Percentiles rank a stretch among this genome's conserved stretches.
Conservation (phyloP, 2,329 filamentous ascomycete genomes). For the Cercospora zeina region DNA sequence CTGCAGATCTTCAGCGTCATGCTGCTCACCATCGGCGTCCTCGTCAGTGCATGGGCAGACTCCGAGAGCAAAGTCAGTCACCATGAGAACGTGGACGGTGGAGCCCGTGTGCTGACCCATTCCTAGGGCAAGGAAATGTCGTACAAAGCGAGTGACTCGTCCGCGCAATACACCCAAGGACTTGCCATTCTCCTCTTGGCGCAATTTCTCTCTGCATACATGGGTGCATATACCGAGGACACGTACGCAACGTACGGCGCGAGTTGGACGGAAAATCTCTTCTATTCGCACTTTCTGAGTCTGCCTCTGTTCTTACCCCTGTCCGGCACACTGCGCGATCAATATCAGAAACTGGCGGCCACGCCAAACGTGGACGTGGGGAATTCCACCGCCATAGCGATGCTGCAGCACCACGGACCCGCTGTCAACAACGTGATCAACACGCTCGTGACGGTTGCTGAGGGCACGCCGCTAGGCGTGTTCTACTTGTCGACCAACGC, state of each 20-base stretch:
- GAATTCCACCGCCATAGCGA: slow-evolving; percentile 10
- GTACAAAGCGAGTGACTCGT: slow-evolving; percentile 43
- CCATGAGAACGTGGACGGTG: neutral
- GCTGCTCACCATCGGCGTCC: slow-evolving; percentile 80
- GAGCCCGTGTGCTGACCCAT: slow-evolving; percentile 16
- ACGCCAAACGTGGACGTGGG: slow-evolving; percentile 51
- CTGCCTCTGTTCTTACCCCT: slow-evolving; percentile 76
- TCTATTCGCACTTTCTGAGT: slow-evolving; percentile 81
- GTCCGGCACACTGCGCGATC: slow-evolving; percentile 61
- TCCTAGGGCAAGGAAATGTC: slow-evolving; percentile 48
- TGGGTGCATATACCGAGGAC: slow-evolving; percentile 92
- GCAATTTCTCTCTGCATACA: slow-evolving; percentile 85
- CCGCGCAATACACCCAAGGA: slow-evolving; percentile 63
- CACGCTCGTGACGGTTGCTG: slow-evolving; percentile 21
- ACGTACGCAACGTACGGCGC: slow-evolving; percentile 83
- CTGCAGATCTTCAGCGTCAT: slow-evolving; percentile 80
- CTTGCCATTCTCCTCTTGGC: slow-evolving; percentile 82
- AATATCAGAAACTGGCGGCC: slow-evolving; percentile 63
- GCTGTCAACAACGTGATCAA: slow-evolving; percentile 17
- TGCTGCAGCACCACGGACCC: slow-evolving; percentile 14
- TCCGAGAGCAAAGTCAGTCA: slow-evolving; percentile 71
- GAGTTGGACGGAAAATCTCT: slow-evolving; percentile 93
- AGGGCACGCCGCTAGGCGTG: slow-evolving; percentile 63
- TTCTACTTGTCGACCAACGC: slow-evolving; percentile 74
- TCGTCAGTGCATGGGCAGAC: slow-evolving; percentile 87